Evolutionary conservation across 2,329 filamentous ascomycete species (phyloP).

Genomic region (Furcasterigmium sp.): DNA sequence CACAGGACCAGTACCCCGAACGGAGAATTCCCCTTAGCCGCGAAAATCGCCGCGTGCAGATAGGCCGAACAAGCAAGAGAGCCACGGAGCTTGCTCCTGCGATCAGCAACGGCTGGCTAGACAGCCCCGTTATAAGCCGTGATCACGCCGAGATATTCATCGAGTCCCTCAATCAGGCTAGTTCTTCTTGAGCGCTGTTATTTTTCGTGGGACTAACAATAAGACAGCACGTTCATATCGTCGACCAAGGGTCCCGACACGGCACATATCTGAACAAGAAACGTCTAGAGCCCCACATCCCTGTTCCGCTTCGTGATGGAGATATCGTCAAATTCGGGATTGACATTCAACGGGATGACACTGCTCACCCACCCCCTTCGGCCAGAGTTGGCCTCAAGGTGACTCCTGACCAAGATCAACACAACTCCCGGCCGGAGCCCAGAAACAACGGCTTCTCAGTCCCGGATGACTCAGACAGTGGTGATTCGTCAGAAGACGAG

Average conservation of each 20-base stretch:
- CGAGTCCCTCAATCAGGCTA: constrained; percentile 34
- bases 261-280: constrained; percentile 42
- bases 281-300: constrained; percentile 13
- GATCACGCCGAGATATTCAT: constrained; percentile 54
- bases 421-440: constrained; percentile 11
- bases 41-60: constrained; percentile 20
- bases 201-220: too few species aligned
- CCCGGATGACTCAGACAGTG: constrained; percentile 34
- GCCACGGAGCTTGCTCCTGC: constrained; percentile 24
- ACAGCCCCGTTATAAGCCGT: constrained; percentile 68
- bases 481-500: constrained; percentile 19
- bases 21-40: constrained; percentile 22
- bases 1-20: constrained; percentile 6
- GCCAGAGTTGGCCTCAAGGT: constrained; percentile 16
- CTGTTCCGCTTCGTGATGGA: constrained; percentile 16
- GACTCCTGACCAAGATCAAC: too few species aligned
- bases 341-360: constrained; percentile 19
- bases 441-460: constrained; percentile 28
- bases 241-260: constrained; percentile 45
- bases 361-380: constrained; percentile 26
- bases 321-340: constrained; percentile 30
- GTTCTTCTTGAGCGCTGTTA: constrained; percentile 9
- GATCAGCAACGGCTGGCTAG: constrained; percentile 59
- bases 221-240: constrained; percentile 36
- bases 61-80: constrained; percentile 41